Evolutionary conservation across 2,329 filamentous ascomycete species (phyloP).

Genomic region (Tolypocladium ovalisporum): DNA sequence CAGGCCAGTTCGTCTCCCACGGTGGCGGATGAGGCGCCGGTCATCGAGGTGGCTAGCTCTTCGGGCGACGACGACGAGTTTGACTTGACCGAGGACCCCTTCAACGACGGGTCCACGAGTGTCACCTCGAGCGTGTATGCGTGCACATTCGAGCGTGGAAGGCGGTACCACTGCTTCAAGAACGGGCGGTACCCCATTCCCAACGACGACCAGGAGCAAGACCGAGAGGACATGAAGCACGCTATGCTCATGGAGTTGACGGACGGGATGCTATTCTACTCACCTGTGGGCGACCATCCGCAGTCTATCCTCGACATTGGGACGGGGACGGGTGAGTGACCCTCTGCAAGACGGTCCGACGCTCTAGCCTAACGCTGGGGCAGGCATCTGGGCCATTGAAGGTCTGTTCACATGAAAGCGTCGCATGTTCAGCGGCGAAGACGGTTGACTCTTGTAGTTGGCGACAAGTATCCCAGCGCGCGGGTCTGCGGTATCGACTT

Average conservation of each 20-base stretch:
- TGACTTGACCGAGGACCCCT: conserved; percentile 2
- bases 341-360: background rate
- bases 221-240: background rate
- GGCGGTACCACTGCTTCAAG: conserved; percentile 22
- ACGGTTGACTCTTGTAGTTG: background rate
- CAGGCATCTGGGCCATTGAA: background rate
- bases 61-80: conserved; percentile 1
- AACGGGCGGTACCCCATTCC: conserved; percentile 24
- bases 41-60: conserved; percentile 1
- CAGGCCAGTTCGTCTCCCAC: background rate
- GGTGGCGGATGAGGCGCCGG: background rate
- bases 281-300: background rate
- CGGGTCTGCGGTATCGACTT: conserved; percentile 26
- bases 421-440: background rate
- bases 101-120: conserved; percentile 2
- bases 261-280: background rate
- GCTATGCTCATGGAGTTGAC: background rate
- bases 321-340: background rate
- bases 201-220: conserved; percentile 19
- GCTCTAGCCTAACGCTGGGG: background rate
- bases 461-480: conserved; percentile 20
- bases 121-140: conserved; percentile 6
- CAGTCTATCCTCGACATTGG: background rate
- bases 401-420: background rate
- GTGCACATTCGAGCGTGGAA: conserved; percentile 5